These are phyloP conservation scores for Rhododendron williamsianum DNA, from an alignment of 148 eudicot genomes.

Conservation along the genomic window DNA sequence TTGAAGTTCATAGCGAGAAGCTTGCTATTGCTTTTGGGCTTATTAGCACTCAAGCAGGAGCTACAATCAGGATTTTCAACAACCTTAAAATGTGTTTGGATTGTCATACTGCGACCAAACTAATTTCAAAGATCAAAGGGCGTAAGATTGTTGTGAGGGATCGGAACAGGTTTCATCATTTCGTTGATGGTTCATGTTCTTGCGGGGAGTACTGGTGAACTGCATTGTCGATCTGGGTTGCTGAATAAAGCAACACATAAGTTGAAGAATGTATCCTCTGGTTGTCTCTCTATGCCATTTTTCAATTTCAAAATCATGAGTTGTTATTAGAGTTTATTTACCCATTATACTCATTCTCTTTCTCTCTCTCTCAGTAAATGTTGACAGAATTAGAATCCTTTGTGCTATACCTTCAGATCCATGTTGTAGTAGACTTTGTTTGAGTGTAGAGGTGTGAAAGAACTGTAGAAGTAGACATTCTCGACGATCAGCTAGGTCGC, in stretches of 20 bases:
- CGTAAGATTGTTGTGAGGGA: conserved; percentile 78
- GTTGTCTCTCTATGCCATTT: neutral
- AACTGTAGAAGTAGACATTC: neutral
- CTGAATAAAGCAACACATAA: neutral
- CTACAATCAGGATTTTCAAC: conserved; percentile 70
- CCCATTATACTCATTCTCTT: neutral
- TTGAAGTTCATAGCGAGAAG: conserved; percentile 78
- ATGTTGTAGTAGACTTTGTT: neutral
- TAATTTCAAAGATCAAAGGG: conserved; percentile 69
- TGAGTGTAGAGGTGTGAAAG: neutral
- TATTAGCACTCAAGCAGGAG: conserved; percentile 65
- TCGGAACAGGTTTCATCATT: conserved; percentile 80
- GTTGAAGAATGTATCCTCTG: neutral
- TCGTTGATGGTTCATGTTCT: conserved; percentile 68
- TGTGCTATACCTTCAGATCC: neutral
- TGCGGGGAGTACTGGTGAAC: conserved; percentile 89
- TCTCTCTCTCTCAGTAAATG: neutral
- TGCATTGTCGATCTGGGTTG: conserved; percentile 16
- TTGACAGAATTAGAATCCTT: neutral
- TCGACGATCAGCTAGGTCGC: neutral
- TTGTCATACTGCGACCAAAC: conserved; percentile 73
- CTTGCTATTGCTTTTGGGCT: conserved; percentile 84
- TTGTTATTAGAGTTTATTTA: neutral
- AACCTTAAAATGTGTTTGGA: conserved; percentile 72
- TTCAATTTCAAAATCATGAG: neutral